Evolutionary conservation across 345 rosid genomes (phyloP).

Genomic region (Rhodamnia argentea): DNA sequence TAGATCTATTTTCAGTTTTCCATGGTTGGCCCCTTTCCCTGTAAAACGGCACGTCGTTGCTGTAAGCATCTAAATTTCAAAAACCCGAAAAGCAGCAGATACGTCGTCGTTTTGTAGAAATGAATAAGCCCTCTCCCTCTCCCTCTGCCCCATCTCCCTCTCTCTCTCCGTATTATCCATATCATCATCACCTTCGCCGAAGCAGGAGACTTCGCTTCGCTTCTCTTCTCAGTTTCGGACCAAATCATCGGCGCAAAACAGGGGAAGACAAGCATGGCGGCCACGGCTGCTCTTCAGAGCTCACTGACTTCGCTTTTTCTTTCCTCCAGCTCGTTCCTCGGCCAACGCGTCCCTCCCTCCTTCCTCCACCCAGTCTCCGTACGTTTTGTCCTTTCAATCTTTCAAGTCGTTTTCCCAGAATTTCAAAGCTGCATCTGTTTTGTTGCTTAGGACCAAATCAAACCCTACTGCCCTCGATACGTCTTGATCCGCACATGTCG

Average conservation of each 20-base stretch:
- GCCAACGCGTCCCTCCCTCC: constrained; percentile 49
- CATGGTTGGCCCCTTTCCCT: background rate
- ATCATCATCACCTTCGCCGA: background rate
- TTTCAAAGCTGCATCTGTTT: background rate
- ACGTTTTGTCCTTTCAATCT: background rate
- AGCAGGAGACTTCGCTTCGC: background rate
- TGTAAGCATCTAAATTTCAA: background rate
- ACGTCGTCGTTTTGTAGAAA: background rate
- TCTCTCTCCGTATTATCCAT: background rate
- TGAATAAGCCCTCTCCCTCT: background rate
- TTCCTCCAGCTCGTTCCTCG: constrained; percentile 50
- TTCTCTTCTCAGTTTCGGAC: background rate
- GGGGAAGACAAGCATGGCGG: constrained; percentile 34
- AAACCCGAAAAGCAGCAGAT: background rate
- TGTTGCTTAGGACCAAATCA: background rate
- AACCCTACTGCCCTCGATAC: background rate
- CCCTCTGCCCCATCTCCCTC: background rate
- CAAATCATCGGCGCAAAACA: constrained; percentile 3
- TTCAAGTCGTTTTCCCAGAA: background rate
- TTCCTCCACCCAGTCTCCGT: constrained; percentile 33
- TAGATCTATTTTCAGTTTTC: background rate
- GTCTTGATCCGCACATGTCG: background rate
- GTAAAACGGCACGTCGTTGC: background rate
- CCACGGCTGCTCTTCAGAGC: constrained; percentile 73
- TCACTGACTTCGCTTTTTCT: constrained; percentile 56